These are phyloP conservation scores for Beta corolliflora DNA, from an alignment of 179 eudicot species.

Conservation along the genomic window DNA sequence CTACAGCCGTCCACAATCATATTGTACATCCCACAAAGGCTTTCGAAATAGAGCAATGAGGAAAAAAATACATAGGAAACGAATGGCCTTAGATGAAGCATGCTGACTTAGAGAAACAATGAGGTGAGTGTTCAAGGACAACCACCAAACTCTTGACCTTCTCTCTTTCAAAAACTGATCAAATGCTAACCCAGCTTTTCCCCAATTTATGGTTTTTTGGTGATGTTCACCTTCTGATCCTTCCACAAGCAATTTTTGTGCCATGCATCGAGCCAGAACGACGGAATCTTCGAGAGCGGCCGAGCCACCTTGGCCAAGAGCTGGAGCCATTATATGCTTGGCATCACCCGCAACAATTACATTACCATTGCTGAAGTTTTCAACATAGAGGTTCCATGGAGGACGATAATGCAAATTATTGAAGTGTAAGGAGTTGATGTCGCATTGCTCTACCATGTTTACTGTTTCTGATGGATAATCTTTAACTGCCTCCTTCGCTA, in stretches of 20 bases:
- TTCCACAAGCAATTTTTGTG: background rate
- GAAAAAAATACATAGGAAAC: background rate
- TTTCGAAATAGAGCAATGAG: background rate
- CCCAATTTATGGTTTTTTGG: background rate
- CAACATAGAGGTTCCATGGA: background rate
- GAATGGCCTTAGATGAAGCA: background rate
- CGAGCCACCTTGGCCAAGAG: background rate
- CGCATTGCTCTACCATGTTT: background rate
- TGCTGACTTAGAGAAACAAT: background rate
- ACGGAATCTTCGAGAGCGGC: background rate
- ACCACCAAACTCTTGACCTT: background rate
- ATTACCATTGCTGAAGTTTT: background rate
- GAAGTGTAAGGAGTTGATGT: background rate
- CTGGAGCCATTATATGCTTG: background rate
- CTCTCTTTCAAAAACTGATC: background rate
- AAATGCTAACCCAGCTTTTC: background rate
- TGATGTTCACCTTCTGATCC: background rate
- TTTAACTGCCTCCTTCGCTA: background rate
- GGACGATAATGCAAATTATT: background rate
- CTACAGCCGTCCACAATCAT: background rate
- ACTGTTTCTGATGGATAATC: background rate
- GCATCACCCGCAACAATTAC: conserved; percentile 3
- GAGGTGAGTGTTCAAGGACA: background rate
- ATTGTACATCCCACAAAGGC: background rate
- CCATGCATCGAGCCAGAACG: background rate